phyloP scores from a whole-genome alignment of 805 yeast genomes.

The Candida nitratophila region DNA sequence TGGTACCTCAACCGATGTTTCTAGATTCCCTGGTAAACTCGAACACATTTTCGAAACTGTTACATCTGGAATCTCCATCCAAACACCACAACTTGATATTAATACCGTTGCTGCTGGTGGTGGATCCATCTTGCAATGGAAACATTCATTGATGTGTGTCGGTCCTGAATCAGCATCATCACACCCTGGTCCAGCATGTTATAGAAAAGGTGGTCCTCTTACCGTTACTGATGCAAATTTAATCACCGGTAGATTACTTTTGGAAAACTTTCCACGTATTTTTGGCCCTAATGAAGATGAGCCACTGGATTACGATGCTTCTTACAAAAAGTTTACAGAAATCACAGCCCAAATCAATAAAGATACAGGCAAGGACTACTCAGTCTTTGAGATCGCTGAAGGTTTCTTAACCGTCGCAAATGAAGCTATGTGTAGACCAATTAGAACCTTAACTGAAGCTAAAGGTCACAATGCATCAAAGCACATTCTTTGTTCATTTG shows the following conservation, averaged over 20 bases:
- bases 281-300: constrained; percentile 1
- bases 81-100: constrained; percentile 21
- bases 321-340: constrained; percentile 26
- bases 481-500: constrained; percentile 36
- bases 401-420: constrained; percentile 37
- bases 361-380: constrained; percentile 21
- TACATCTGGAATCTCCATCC: constrained; percentile 22
- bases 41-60: constrained; percentile 17
- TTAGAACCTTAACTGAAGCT: constrained; percentile 36
- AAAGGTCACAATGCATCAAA: constrained; percentile 33
- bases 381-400: constrained; percentile 23
- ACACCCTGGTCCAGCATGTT: constrained; percentile 39
- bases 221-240: constrained; percentile 38
- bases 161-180: constrained; percentile 39
- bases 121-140: constrained; percentile 5
- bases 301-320: constrained; percentile 23
- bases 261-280: constrained; percentile 31
- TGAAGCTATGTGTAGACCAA: constrained; percentile 37
- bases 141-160: constrained; percentile 28
- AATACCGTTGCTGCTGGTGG: constrained; percentile 16
- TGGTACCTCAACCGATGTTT: constrained; percentile 53
- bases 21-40: constrained; percentile 40
- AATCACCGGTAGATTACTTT: constrained; percentile 30
- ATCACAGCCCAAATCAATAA: constrained; percentile 26
- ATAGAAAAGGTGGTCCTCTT: constrained; percentile 36